Evolutionary conservation across 2,329 filamentous ascomycete genomes (phyloP).

Genomic region (Penicillium hordei): DNA sequence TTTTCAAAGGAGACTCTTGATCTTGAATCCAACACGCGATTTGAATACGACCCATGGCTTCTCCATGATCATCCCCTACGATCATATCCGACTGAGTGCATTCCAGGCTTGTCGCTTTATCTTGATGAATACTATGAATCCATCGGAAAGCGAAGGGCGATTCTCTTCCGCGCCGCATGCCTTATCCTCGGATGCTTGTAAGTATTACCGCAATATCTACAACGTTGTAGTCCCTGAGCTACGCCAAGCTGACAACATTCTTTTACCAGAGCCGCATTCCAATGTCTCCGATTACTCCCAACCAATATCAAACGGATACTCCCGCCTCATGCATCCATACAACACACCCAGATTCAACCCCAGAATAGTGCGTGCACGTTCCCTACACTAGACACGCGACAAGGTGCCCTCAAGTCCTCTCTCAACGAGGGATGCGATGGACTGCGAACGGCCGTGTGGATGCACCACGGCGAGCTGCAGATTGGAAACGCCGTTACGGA

Average conservation of each 20-base stretch:
- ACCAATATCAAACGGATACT: background rate
- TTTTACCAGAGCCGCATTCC: constrained; percentile 16
- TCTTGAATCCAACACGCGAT: background rate
- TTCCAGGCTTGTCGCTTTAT: constrained; percentile 26
- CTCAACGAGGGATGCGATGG: constrained; percentile 29
- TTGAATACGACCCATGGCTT: constrained; percentile 29
- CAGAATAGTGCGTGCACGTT: constrained; percentile 24
- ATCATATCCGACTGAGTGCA: constrained; percentile 32
- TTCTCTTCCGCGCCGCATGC: constrained; percentile 23
- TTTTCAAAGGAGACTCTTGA: constrained; percentile 5
- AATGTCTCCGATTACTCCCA: constrained; percentile 10
- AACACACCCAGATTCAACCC: background rate
- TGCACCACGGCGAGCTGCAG: constrained; percentile 24
- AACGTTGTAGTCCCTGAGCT: no score
- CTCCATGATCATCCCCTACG: constrained; percentile 39
- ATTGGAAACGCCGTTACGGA: constrained; percentile 17
- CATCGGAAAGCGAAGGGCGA: constrained; percentile 22
- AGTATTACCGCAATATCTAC: background rate
- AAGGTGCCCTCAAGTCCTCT: constrained; percentile 23
- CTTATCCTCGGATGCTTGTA: constrained; percentile 27
- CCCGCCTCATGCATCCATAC: background rate
- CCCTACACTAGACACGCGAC: constrained; percentile 18
- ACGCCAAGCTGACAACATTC: background rate
- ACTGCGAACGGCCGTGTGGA: constrained; percentile 28
- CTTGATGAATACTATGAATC: constrained; percentile 15